Conservation (phyloP, 192 early-diverging fungal species). For the Cetraspora pellucida region DNA sequence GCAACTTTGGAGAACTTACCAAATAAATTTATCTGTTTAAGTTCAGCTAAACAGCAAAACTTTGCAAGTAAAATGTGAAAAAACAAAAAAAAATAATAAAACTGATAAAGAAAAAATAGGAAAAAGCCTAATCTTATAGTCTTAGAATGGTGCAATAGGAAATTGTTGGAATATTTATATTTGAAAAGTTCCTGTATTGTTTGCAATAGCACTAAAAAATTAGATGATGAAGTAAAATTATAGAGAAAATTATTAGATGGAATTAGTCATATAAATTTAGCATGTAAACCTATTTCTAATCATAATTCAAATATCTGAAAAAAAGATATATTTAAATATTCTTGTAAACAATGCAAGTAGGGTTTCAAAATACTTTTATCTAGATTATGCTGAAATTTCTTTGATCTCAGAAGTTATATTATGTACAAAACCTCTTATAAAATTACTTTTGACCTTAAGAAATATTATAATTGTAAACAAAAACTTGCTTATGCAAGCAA, state of each 20-base stretch:
- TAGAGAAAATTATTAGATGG: slow-evolving; percentile 8
- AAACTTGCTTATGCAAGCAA: slow-evolving; percentile 12
- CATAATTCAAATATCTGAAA: slow-evolving; percentile 3
- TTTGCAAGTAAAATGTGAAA: background rate
- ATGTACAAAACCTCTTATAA: background rate
- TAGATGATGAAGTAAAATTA: slow-evolving; percentile 8
- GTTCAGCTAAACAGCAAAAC: background rate
- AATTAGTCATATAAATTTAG: background rate
- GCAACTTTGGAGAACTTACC: background rate
- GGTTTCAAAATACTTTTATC: slow-evolving; percentile 13
- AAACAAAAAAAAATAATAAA: background rate
- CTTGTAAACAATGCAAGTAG: slow-evolving; percentile 16
- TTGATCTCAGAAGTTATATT: background rate
- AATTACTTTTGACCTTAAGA: slow-evolving; percentile 11
- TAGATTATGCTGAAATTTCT: slow-evolving; percentile 15
- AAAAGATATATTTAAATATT: slow-evolving; percentile 20
- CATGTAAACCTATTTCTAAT: slow-evolving; percentile 1
- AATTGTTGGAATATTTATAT: slow-evolving; percentile 1
- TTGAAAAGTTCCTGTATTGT: background rate
- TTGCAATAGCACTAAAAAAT: slow-evolving; percentile 13
- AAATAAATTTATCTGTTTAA: slow-evolving; percentile 24
- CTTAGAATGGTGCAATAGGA: background rate
- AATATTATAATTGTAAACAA: slow-evolving; percentile 23
- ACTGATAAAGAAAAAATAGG: background rate
- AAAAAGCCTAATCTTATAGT: slow-evolving; percentile 15